Conservation (phyloP, 108 stramenopile species). For the Cylindrotheca closterium region DNA sequence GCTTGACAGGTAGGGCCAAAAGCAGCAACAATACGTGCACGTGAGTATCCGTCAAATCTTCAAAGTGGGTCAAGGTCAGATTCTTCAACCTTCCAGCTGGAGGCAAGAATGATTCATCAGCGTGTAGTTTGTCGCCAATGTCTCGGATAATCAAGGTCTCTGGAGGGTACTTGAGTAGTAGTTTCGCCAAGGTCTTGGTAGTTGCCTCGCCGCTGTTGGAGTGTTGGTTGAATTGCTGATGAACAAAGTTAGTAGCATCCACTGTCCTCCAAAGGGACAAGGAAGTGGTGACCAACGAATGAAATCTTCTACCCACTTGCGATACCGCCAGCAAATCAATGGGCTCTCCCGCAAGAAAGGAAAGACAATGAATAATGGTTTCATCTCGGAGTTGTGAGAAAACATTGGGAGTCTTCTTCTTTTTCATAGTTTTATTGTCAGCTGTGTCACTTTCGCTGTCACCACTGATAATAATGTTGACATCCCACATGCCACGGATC, state of each 20-base stretch:
- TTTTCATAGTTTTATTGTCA: background rate
- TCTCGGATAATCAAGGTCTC: slow-evolving; percentile 14
- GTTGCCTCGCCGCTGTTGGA: background rate
- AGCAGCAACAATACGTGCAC: slow-evolving; percentile 31
- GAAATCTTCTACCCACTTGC: slow-evolving; percentile 14
- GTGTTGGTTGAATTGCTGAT: background rate
- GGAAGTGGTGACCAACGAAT: slow-evolving; percentile 4
- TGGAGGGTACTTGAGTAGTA: background rate
- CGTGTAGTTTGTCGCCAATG: slow-evolving; percentile 15
- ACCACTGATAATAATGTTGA: too few species aligned
- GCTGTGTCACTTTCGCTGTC: slow-evolving; percentile 1
- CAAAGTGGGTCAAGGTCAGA: slow-evolving; percentile 23
- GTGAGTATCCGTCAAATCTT: slow-evolving; percentile 33
- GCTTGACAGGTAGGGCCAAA: background rate
- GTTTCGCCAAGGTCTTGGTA: slow-evolving; percentile 1
- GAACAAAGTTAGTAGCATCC: slow-evolving; percentile 35
- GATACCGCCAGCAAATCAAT: slow-evolving; percentile 4
- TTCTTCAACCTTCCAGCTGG: slow-evolving; percentile 15
- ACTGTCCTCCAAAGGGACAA: slow-evolving; percentile 15
- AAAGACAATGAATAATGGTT: slow-evolving; percentile 16
- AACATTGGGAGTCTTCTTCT: background rate
- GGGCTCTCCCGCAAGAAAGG: slow-evolving; percentile 8
- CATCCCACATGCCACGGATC: slow-evolving; percentile 18
- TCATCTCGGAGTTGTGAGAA: slow-evolving; percentile 20
- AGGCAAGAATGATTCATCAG: slow-evolving; percentile 9